A percentile compares a stretch with the other conserved stretches of the same genome.
These are phyloP conservation scores for Capsaspora owczarzaki DNA, from an alignment of 78 protist species.

Conservation along the genomic window DNA sequence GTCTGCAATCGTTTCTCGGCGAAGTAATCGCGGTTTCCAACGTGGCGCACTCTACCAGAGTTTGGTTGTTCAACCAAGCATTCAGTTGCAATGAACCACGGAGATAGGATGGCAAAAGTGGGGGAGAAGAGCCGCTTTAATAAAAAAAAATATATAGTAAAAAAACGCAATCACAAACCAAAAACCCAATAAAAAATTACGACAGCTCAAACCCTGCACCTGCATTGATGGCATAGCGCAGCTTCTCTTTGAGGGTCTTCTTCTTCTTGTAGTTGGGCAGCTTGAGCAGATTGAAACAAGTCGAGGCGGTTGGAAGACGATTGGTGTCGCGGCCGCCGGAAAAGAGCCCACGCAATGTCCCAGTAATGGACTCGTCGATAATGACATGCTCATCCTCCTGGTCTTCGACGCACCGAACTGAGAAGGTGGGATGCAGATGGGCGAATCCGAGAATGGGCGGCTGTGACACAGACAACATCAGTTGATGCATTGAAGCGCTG, in stretches of 20 bases:
- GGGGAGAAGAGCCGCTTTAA: neutral
- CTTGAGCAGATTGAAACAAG: constrained; percentile 66
- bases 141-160: too few relatives aligned
- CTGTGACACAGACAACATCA: neutral
- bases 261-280: constrained; percentile 44
- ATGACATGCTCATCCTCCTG: neutral
- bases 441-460: neutral
- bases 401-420: neutral
- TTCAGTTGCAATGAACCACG: too few relatives aligned
- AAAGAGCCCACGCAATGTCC: neutral
- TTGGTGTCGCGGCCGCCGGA: neutral
- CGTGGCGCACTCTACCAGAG: too few relatives aligned
- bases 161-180: neutral
- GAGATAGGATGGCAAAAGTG: too few relatives aligned
- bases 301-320: constrained; percentile 68
- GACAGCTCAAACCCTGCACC: constrained; percentile 52
- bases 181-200: constrained; percentile 2
- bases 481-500: neutral
- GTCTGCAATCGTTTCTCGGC: too few relatives aligned
- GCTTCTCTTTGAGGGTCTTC: constrained; percentile 20
- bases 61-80: too few relatives aligned
- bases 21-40: too few relatives aligned
- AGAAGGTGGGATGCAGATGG: neutral
- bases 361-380: neutral
- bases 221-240: constrained; percentile 34